Percentiles rank a stretch among this genome's conserved stretches.
Conservation (phyloP, 768 basidiomycete species). For the Tulasnella sp. region DNA sequence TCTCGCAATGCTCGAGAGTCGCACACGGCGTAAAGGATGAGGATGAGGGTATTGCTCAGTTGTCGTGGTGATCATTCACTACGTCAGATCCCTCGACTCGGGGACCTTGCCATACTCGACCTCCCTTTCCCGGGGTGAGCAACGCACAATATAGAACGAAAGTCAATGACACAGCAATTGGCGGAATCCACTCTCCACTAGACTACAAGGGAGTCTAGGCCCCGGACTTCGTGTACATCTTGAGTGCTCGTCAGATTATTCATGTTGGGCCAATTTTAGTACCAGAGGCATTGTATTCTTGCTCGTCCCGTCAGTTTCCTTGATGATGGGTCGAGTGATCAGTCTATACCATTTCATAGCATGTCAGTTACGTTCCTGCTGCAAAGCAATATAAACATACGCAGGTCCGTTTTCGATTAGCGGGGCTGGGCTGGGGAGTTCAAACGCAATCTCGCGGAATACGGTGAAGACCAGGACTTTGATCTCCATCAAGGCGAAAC, state of each 20-base stretch:
- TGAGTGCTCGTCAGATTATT: background rate
- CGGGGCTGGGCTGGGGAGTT: conserved; percentile 49
- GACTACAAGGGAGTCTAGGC: background rate
- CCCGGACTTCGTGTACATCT: background rate
- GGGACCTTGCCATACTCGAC: too few species aligned
- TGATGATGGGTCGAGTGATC: conserved; percentile 13
- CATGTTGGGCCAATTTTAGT: background rate
- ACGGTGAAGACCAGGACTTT: conserved; percentile 51
- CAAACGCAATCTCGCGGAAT: conserved; percentile 51
- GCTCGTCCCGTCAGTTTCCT: background rate
- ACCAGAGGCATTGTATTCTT: conserved; percentile 14
- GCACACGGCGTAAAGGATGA: background rate
- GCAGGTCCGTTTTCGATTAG: conserved; percentile 38
- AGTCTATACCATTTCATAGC: background rate
- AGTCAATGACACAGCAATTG: background rate
- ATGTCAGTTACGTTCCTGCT: background rate
- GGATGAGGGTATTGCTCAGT: background rate
- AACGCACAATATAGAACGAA: background rate
- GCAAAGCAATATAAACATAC: conserved; percentile 11
- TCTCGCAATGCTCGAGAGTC: background rate
- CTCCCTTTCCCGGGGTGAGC: background rate
- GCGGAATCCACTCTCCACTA: background rate
- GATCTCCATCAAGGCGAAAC: conserved; percentile 32
- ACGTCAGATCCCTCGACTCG: background rate
- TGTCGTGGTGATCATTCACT: background rate